Conservation (phyloP, 257 asterid species). For the Solanum paucissectum region DNA sequence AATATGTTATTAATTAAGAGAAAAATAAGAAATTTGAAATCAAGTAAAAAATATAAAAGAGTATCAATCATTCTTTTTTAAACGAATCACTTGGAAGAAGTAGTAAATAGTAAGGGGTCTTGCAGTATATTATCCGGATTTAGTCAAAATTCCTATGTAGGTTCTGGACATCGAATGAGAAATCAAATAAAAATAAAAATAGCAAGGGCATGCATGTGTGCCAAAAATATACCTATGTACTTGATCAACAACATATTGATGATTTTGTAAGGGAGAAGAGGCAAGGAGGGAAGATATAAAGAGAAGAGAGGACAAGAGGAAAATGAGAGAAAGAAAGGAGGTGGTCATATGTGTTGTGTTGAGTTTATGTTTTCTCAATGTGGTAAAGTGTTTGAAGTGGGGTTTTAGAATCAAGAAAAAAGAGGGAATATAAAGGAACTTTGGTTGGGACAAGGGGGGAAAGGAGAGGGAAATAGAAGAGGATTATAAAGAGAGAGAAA, state of each 20-base stretch:
- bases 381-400: background rate
- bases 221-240: conserved; percentile 33
- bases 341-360: conserved; percentile 22
- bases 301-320: conserved; percentile 8
- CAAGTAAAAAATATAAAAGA: too few relatives aligned
- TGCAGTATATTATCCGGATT: too few relatives aligned
- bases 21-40: too few relatives aligned
- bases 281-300: conserved; percentile 22
- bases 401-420: background rate
- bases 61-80: background rate
- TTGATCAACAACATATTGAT: conserved; percentile 35
- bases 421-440: background rate
- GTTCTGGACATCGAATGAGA: fast-evolving
- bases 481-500: background rate
- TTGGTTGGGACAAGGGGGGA: background rate
- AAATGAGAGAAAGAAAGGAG: background rate
- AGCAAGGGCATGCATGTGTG: background rate
- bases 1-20: too few relatives aligned
- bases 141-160: fast-evolving
- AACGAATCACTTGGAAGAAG: background rate
- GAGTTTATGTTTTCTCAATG: background rate
- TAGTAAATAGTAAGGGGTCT: background rate
- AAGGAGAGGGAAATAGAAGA: background rate
- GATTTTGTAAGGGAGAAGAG: conserved; percentile 27
- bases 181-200: too few relatives aligned